Conservation (phyloP, 148 eudicot species). For the Diospyros lotus region DNA sequence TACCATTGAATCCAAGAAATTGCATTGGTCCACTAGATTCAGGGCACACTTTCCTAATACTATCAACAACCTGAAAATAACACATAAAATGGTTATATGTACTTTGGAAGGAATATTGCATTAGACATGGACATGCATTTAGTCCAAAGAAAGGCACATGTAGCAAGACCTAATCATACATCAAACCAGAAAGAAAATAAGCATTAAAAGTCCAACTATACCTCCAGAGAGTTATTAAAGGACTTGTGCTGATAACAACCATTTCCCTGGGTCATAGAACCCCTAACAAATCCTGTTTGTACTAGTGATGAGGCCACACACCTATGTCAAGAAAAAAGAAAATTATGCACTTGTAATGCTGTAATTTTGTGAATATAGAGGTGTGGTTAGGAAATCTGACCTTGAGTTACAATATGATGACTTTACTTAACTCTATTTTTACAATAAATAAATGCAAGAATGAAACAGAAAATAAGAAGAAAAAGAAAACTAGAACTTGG, state of each 20-base stretch:
- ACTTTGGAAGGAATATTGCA: background rate
- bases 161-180: background rate
- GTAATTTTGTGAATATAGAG: background rate
- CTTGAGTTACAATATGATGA: conserved; percentile 88
- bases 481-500: no score
- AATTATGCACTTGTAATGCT: background rate
- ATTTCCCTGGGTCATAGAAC: conserved; percentile 87
- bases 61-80: conserved; percentile 72
- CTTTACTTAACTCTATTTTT: no score
- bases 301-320: conserved; percentile 96
- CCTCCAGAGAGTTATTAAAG: conserved; percentile 72
- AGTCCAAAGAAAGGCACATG: conserved; percentile 3
- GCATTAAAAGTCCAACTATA: conserved; percentile 18
- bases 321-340: conserved; percentile 35
- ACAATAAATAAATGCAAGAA: no score
- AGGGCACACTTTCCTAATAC: conserved; percentile 84
- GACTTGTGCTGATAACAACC: conserved; percentile 98
- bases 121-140: background rate
- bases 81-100: background rate
- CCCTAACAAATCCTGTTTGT: conserved; percentile 93
- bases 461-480: no score
- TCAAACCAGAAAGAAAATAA: conserved; percentile 5
- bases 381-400: conserved; percentile 26
- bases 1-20: conserved; percentile 89
- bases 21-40: conserved; percentile 77